These are phyloP conservation scores for Moricandia moricandioides DNA, from an alignment of 345 rosid species.

Conservation along the genomic window DNA sequence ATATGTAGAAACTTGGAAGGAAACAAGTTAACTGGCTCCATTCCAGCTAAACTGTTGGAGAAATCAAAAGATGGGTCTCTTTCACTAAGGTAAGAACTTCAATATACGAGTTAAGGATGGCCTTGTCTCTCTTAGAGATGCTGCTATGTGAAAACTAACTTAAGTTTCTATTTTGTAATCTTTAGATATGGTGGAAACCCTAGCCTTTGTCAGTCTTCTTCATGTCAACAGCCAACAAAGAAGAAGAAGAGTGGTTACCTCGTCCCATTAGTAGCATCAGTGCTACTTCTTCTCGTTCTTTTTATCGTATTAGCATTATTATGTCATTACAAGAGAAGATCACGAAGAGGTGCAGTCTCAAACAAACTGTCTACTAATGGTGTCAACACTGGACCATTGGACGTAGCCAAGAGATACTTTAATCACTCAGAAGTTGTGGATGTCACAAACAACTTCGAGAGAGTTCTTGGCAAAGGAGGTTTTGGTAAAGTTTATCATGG, in stretches of 20 bases:
- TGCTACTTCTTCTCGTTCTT: not conserved
- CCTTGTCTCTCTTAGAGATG: not conserved
- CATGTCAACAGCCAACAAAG: conserved; percentile 1
- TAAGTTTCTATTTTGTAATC: not conserved
- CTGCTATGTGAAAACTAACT: not conserved
- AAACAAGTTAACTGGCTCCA: conserved; percentile 40
- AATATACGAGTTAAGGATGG: not conserved
- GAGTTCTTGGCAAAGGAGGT: conserved; percentile 38
- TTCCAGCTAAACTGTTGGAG: conserved; percentile 39
- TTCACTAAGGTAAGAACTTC: not conserved
- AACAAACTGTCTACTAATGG: not conserved
- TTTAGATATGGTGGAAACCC: conserved; percentile 6
- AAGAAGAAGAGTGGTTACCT: conserved; percentile 12
- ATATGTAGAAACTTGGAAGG: conserved; percentile 42
- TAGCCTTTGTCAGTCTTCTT: conserved; percentile 6
- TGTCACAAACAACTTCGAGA: conserved; percentile 22
- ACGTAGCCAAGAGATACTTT: not conserved
- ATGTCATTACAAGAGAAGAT: conserved; percentile 5
- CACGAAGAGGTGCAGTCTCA: not conserved
- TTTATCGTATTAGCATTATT: not conserved
- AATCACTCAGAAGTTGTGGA: not conserved
- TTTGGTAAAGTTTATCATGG: conserved; percentile 48
- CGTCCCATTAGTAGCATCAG: conserved; percentile 6
- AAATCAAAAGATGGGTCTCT: conserved; percentile 27
- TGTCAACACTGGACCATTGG: conserved; percentile 8